phyloP scores from a whole-genome alignment of 164 flowering plant species.

The Stephania japonica region DNA sequence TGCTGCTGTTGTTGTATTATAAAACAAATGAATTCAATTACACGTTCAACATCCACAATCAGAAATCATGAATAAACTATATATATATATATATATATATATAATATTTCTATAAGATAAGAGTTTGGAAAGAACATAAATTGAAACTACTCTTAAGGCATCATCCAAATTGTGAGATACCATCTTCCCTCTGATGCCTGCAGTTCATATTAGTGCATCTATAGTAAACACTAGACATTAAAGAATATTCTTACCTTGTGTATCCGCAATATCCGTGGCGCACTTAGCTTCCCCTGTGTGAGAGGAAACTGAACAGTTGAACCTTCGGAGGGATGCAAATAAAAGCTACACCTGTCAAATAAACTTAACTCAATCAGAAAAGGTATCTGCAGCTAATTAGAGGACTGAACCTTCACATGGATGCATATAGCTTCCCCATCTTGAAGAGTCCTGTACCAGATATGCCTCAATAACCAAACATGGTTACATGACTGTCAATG shows the following conservation, averaged over 20 bases:
- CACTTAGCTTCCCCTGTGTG: conserved; percentile 95
- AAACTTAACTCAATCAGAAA: not conserved
- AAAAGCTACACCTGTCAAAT: conserved; percentile 83
- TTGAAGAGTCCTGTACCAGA: too few species aligned
- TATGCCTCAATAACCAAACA: too few species aligned
- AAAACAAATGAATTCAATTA: too few species aligned
- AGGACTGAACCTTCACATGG: too few species aligned
- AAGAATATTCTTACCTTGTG: conserved; percentile 56
- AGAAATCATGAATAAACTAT: not conserved
- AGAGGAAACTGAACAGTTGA: conserved; percentile 62
- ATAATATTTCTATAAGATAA: not conserved
- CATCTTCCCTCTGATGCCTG: not conserved
- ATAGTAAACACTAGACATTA: not conserved
- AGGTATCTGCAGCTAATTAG: not conserved
- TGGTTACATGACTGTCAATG: too few species aligned
- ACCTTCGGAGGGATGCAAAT: conserved; percentile 90
- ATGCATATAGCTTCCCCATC: too few species aligned
- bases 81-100: too few species aligned
- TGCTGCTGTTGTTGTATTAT: too few species aligned
- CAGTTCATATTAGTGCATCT: not conserved
- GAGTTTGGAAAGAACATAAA: not conserved
- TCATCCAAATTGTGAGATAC: not conserved
- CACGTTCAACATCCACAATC: not conserved
- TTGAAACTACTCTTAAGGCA: not conserved
- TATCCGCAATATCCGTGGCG: conserved; percentile 91